phyloP scores from a whole-genome alignment of 352 stramenopile species.

The Phytopythium oedochilum region DNA sequence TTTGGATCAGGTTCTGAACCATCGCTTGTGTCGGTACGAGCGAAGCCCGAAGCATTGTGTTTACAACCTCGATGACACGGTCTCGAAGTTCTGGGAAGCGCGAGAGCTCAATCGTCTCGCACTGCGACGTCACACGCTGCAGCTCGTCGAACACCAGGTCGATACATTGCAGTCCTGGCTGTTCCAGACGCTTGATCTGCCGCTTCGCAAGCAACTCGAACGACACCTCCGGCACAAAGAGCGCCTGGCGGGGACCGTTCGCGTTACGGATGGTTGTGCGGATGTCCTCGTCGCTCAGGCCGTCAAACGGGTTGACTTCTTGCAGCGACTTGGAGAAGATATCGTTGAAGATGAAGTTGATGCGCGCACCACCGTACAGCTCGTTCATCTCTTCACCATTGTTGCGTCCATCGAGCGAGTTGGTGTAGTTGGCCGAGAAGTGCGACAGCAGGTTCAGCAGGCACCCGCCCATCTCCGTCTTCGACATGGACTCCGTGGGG shows the following conservation, averaged over 20 bases:
- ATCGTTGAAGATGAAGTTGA: constrained; percentile 99
- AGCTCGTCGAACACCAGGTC: constrained; percentile 99
- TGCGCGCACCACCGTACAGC: constrained; percentile 95
- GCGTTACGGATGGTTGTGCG: constrained; percentile 98
- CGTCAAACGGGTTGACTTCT: constrained; percentile 95
- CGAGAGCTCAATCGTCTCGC: constrained; percentile 94
- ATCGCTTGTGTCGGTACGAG: constrained; percentile 86
- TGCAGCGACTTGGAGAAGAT: constrained; percentile 90
- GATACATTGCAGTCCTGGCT: constrained; percentile 95
- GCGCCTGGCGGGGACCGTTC: constrained; percentile 94
- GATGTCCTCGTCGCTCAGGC: constrained; percentile 98
- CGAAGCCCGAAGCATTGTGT: constrained; percentile 80
- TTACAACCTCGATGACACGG: constrained; percentile 94
- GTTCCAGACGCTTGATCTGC: constrained; percentile 96
- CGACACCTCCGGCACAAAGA: constrained; percentile 98
- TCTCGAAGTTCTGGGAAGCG: constrained; percentile 95
- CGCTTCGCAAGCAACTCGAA: constrained; percentile 98
- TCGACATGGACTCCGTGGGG: constrained; percentile 83
- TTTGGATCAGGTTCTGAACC: constrained; percentile 98
- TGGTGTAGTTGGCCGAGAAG: constrained; percentile 87
- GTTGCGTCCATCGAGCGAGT: constrained; percentile 86
- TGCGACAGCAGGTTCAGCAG: constrained; percentile 95
- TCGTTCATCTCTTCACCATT: constrained; percentile 88
- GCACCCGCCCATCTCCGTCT: constrained; percentile 90
- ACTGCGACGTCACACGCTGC: constrained; percentile 93